Evolutionary conservation across 2,329 filamentous ascomycete species (phyloP), one percentile per base, ranked within the genome.

Genomic region (Rugonectria rugulosa): DNA sequence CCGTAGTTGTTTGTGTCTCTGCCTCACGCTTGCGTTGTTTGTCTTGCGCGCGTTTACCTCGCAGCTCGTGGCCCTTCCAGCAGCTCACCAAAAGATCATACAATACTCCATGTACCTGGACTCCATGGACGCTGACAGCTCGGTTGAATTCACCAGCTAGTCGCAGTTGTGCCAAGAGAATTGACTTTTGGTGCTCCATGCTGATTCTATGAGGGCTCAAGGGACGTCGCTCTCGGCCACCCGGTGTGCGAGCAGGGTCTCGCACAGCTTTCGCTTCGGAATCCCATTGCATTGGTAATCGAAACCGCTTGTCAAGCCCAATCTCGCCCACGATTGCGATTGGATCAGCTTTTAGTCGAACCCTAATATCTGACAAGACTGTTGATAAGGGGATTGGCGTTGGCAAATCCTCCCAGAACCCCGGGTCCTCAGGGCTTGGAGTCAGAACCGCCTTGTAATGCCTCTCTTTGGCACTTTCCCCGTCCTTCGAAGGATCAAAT

Each of bases 291-390:
- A 81, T 77, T 0, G 90, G 89, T 23, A 93, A 79, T 2, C 89
- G 83, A 63, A 92, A 92, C 2, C 82, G 80, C 61, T 87, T 88
- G 70, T 93, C 90, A 2, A 92, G 70, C 0, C 90, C 90, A 15
- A 92, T 82, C 71, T 93, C 90, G 4, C 90, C 90, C 1, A 93
- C 77, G 2, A 92, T 78, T 0, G 89, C 87, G 1, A 81, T 68
- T 1, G 86, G 87, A 48, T 87, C 80, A 6, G 75, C 73, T 14
- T 79, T 63, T 0, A 92, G 77, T 12, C 85, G 78, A 1, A 60
- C 59, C 10, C 79, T 79, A 0, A 85, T 88, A 59, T 86, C 77
- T 0, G 72, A 59, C 1, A 90, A 72, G 56, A 87, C 87, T 0
- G 69, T 53, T 0, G 81, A 84, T 6, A 91, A 77, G 0, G 85